Percentiles rank a stretch among this genome's conserved stretches.
Evolutionary conservation across 768 basidiomycete genomes (phyloP).

Genomic region (Cyclocybe cylindracea): DNA sequence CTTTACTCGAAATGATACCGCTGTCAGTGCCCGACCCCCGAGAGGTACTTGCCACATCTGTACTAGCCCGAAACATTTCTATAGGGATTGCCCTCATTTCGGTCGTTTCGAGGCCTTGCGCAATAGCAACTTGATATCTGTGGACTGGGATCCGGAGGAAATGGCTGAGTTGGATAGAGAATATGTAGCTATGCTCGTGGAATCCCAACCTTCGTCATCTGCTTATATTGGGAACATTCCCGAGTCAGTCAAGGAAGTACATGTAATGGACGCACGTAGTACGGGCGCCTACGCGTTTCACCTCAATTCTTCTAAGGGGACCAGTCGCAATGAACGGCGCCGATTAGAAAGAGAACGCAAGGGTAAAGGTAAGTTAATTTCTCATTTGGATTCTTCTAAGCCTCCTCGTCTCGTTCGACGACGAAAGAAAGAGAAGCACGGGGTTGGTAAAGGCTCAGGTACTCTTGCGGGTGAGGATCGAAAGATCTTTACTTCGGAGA

Average conservation of each 20-base stretch:
- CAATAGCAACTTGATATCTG: neutral
- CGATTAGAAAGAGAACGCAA: too few relatives aligned
- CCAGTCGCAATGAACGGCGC: too few relatives aligned
- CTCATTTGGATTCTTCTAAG: too few relatives aligned
- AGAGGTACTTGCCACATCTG: conserved; percentile 19
- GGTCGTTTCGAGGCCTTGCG: conserved; percentile 10
- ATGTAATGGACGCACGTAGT: neutral
- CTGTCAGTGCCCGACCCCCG: neutral
- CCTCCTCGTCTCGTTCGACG: too few relatives aligned
- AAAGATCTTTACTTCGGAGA: too few relatives aligned
- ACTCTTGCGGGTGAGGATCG: too few relatives aligned
- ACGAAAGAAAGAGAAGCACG: too few relatives aligned
- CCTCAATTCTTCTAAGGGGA: too few relatives aligned
- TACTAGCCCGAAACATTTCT: conserved; percentile 20
- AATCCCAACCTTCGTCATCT: neutral
- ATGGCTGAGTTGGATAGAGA: neutral
- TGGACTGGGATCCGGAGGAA: neutral
- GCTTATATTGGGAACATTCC: neutral
- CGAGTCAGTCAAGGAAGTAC: neutral
- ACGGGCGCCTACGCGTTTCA: neutral
- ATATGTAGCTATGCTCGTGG: neutral
- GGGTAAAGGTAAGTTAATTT: too few relatives aligned
- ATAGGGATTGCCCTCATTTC: conserved; percentile 20
- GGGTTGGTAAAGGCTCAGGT: too few relatives aligned
- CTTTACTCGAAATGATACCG: conserved; percentile 2